phyloP scores from a whole-genome alignment of 805 yeast genomes.

The Geotrichum ghanense region DNA sequence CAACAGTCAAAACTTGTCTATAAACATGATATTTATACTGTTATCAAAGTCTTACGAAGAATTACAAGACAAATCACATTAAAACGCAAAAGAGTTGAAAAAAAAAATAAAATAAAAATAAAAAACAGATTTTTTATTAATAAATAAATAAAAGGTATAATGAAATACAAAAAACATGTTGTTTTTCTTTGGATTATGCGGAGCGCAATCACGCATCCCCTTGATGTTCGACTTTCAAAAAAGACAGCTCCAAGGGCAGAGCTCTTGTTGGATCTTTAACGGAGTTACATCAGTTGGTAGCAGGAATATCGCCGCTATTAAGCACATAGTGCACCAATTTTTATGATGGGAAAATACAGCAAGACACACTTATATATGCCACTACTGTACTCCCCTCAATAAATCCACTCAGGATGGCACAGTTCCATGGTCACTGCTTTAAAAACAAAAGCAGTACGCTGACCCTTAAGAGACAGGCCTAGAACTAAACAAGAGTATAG shows the following conservation, averaged over 20 bases:
- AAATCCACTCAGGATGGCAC: conserved; percentile 1
- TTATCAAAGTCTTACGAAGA: neutral
- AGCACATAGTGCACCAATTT: neutral
- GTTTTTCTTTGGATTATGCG: neutral
- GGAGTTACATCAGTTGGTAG: neutral
- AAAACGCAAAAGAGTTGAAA: too few species aligned
- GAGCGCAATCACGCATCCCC: conserved; percentile 1
- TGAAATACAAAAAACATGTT: too few species aligned
- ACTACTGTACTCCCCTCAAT: neutral
- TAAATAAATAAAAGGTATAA: too few species aligned
- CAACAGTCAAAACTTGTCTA: too few species aligned
- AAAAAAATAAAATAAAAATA: too few species aligned
- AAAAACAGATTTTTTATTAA: too few species aligned
- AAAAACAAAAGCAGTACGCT: too few species aligned
- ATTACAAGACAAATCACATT: too few species aligned
- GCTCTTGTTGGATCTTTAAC: neutral
- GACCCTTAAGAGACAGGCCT: too few species aligned
- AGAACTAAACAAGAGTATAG: neutral
- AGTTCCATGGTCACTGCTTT: too few species aligned
- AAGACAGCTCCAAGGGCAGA: neutral
- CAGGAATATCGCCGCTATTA: neutral
- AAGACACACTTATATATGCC: too few species aligned
- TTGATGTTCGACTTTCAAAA: neutral
- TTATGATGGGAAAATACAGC: too few species aligned
- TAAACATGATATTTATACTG: neutral